phyloP scores from a whole-genome alignment of 2,329 filamentous ascomycete species.

The Proliferodiscus dingleyae region DNA sequence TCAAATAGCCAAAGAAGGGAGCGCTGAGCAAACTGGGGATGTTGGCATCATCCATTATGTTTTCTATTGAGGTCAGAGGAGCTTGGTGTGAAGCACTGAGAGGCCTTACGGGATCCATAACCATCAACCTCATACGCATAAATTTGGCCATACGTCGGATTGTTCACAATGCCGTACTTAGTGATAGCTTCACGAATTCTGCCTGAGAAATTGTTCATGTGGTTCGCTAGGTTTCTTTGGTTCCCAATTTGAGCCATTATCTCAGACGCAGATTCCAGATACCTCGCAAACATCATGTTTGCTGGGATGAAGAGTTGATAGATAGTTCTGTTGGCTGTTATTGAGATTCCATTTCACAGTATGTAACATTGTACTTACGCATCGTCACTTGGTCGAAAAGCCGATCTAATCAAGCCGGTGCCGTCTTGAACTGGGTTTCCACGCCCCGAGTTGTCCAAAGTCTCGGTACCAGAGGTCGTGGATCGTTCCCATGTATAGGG shows the following conservation, averaged over 20 bases:
- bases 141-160: constrained; percentile 60
- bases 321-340: constrained; percentile 41
- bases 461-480: constrained; percentile 74
- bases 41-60: constrained; percentile 69
- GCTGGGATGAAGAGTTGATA: constrained; percentile 84
- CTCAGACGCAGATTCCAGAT: constrained; percentile 47
- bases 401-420: constrained; percentile 78
- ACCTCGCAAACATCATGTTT: constrained; percentile 77
- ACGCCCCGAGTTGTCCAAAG: constrained; percentile 67
- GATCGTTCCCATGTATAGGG: constrained; percentile 74
- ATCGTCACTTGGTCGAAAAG: constrained; percentile 89
- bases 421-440: constrained; percentile 72
- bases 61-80: constrained; percentile 31
- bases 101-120: constrained; percentile 48
- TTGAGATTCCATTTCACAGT: not conserved
- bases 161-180: constrained; percentile 63
- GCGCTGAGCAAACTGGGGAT: constrained; percentile 62
- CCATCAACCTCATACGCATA: constrained; percentile 77
- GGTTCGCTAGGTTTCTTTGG: constrained; percentile 45
- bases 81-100: constrained; percentile 13
- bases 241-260: constrained; percentile 49
- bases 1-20: constrained; percentile 58
- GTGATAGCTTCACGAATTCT: constrained; percentile 64
- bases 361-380: constrained; percentile 40
- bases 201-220: constrained; percentile 54